Conservation (phyloP, 345 rosid genomes). For the Stellera chamaejasme region DNA sequence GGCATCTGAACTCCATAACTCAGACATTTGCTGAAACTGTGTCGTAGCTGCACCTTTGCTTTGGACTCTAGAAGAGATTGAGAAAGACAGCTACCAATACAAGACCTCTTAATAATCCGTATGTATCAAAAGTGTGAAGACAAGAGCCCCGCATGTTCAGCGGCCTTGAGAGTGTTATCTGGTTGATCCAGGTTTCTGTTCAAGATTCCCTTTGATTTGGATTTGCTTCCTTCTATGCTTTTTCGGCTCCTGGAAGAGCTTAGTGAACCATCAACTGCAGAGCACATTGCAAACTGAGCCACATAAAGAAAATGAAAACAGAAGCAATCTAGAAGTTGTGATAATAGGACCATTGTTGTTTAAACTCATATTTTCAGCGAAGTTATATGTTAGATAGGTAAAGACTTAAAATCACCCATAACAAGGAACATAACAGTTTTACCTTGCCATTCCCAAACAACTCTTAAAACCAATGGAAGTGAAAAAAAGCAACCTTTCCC, state of each 20-base stretch:
- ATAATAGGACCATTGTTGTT: background rate
- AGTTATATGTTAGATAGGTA: background rate
- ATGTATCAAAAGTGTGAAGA: background rate
- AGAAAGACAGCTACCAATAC: too few relatives aligned
- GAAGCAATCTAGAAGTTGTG: background rate
- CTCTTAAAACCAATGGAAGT: too few relatives aligned
- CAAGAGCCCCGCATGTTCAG: conserved; percentile 19
- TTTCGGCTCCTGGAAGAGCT: conserved; percentile 47
- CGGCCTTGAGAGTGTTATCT: conserved; percentile 21
- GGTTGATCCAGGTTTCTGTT: conserved; percentile 17
- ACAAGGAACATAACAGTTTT: too few relatives aligned
- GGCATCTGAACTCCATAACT: too few relatives aligned
- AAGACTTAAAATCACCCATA: background rate
- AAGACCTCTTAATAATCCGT: too few relatives aligned
- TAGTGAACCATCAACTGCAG: conserved; percentile 65
- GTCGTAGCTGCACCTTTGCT: too few relatives aligned
- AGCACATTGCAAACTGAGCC: conserved; percentile 3
- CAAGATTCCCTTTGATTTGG: conserved; percentile 15
- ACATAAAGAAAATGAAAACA: background rate
- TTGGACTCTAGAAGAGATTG: too few relatives aligned
- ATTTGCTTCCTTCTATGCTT: conserved; percentile 29
- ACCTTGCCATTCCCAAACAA: too few relatives aligned
- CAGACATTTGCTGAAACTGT: too few relatives aligned
- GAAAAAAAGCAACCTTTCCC: too few relatives aligned
- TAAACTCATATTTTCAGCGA: background rate